Conservation (phyloP, 768 basidiomycete genomes). For the Phylloporus arenicola region DNA sequence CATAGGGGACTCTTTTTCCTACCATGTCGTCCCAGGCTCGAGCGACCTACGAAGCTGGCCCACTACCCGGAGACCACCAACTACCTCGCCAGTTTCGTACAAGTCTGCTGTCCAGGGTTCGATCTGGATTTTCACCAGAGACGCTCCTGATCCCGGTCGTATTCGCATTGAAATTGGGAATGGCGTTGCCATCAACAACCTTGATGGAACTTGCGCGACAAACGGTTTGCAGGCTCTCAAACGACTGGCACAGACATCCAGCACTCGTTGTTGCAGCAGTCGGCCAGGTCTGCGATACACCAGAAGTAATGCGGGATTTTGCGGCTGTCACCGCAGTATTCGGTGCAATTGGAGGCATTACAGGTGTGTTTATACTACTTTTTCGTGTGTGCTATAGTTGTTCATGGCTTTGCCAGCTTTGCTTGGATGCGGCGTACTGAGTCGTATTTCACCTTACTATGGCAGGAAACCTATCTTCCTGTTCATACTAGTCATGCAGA, state of each 20-base stretch:
- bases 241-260: constrained; percentile 4
- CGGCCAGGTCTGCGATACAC: constrained; percentile 15
- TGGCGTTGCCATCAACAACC: constrained; percentile 22
- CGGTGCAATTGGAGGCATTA: constrained; percentile 13
- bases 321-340: constrained; percentile 17
- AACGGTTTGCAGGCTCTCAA: constrained; percentile 25
- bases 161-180: constrained; percentile 19
- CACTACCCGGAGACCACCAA: background rate
- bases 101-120: background rate
- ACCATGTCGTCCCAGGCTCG: background rate
- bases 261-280: constrained; percentile 2
- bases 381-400: background rate
- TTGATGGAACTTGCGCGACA: constrained; percentile 21
- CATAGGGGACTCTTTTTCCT: background rate
- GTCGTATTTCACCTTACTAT: constrained; percentile 20
- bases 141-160: constrained; percentile 26
- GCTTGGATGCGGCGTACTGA: constrained; percentile 18
- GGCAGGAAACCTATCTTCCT: constrained; percentile 26
- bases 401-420: constrained; percentile 18
- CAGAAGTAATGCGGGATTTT: constrained; percentile 21
- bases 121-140: constrained; percentile 7
- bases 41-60: background rate
- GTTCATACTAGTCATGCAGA: constrained; percentile 2
- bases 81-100: background rate
- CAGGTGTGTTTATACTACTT: constrained; percentile 11